A percentile compares a stretch with the other conserved stretches of the same genome.
Conservation (phyloP, 352 stramenopile genomes). For the Phytopythium boreale region DNA sequence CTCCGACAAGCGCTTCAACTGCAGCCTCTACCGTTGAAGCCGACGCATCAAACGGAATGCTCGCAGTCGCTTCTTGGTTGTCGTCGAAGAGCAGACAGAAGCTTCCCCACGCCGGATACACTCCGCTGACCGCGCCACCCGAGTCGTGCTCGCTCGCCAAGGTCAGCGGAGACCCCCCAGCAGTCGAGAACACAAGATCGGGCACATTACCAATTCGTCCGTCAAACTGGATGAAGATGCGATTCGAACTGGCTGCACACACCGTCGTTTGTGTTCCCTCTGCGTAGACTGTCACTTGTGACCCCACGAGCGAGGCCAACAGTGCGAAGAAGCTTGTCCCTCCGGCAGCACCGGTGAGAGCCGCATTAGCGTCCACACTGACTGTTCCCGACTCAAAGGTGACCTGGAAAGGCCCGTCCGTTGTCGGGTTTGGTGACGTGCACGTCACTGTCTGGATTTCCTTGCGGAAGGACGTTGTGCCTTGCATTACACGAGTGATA, state of each 20-base stretch:
- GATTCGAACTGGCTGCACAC: conserved; percentile 37
- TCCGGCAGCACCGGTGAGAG: conserved; percentile 25
- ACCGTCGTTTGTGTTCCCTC: conserved; percentile 42
- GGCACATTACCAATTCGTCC: conserved; percentile 52
- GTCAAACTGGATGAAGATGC: conserved; percentile 83
- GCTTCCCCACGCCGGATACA: conserved; percentile 86
- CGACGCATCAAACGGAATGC: conserved; percentile 69
- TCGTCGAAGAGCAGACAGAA: conserved; percentile 66
- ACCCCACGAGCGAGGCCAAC: conserved; percentile 29
- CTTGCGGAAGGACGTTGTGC: conserved; percentile 44
- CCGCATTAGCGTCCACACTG: conserved; percentile 38
- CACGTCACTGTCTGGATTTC: conserved; percentile 85
- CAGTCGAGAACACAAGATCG: conserved; percentile 35
- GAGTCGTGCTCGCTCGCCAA: conserved; percentile 42
- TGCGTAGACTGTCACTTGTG: conserved; percentile 33
- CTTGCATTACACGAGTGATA: conserved; percentile 26
- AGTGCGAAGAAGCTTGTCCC: conserved; percentile 25
- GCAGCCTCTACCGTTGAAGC: conserved; percentile 44
- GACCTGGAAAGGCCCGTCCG: conserved; percentile 52
- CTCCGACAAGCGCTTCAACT: conserved; percentile 73
- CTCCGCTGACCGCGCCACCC: conserved; percentile 58
- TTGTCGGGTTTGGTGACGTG: conserved; percentile 32
- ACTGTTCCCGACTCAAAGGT: conserved; percentile 37
- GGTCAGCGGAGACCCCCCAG: conserved; percentile 26
- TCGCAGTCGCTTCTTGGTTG: conserved; percentile 39